Conservation (phyloP, 2,329 filamentous ascomycete species). For the Akanthomyces uredinophilus region DNA sequence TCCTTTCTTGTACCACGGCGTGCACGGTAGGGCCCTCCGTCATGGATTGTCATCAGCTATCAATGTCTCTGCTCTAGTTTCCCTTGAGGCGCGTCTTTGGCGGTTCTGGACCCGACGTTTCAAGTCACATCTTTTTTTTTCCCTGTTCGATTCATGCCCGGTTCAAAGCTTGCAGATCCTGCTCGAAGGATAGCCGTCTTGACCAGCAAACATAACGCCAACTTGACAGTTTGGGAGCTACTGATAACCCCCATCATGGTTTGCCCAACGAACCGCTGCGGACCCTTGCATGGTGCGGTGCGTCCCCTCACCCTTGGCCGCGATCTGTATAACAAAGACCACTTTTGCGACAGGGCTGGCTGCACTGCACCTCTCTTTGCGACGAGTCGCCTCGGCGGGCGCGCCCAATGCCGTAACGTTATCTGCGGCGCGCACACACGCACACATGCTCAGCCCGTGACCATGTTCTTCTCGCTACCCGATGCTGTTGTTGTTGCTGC, state of each 20-base stretch:
- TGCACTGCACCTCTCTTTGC: neutral
- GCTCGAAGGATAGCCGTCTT: neutral
- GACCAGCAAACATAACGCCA: neutral
- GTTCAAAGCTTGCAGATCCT: neutral
- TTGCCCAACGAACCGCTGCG: slow-evolving; percentile 1
- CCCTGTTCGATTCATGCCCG: neutral
- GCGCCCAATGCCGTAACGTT: too few species aligned
- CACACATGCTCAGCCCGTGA: neutral
- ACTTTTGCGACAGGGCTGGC: slow-evolving; percentile 9
- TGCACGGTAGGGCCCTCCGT: neutral
- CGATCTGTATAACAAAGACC: slow-evolving; percentile 4
- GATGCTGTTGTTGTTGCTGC: neutral
- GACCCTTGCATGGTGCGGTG: slow-evolving; percentile 4
- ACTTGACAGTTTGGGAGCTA: too few species aligned
- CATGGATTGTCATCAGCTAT: neutral
- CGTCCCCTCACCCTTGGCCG: slow-evolving; percentile 3
- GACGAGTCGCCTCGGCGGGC: neutral
- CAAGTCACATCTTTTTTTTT: neutral
- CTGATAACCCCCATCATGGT: too few species aligned
- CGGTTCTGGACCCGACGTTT: neutral
- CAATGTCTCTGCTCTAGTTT: neutral
- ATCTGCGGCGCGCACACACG: neutral
- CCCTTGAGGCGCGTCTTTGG: neutral
- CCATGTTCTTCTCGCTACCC: neutral
- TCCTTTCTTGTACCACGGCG: neutral